Percentiles rank a stretch among this genome's conserved stretches.
phyloP scores from a whole-genome alignment of 345 rosid genomes.

The Nephelium lappaceum region DNA sequence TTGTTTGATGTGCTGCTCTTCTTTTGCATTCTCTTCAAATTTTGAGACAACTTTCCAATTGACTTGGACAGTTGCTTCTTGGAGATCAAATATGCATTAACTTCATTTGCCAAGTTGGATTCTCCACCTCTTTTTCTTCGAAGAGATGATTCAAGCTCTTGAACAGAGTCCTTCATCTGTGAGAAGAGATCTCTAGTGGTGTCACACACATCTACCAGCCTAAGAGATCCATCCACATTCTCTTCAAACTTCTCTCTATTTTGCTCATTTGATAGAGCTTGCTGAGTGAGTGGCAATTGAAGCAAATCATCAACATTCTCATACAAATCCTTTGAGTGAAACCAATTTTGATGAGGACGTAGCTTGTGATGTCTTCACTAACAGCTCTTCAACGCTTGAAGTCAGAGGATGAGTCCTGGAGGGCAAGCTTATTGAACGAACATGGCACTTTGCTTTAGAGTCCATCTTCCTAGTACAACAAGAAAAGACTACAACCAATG shows the following conservation, averaged over 20 bases:
- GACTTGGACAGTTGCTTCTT: constrained; percentile 17
- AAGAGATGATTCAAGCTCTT: neutral
- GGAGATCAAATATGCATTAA: constrained; percentile 7
- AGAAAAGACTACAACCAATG: neutral
- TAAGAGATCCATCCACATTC: constrained; percentile 31
- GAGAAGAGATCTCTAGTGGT: neutral
- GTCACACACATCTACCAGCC: constrained; percentile 18
- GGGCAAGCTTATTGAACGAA: constrained; percentile 32
- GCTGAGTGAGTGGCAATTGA: constrained; percentile 20
- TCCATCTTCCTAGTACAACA: neutral
- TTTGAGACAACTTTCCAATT: neutral
- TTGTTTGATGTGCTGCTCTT: too few species aligned
- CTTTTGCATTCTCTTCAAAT: neutral
- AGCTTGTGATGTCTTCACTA: constrained; percentile 20
- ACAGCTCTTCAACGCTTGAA: constrained; percentile 19
- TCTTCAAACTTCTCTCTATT: neutral
- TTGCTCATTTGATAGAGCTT: constrained; percentile 9
- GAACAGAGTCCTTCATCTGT: neutral
- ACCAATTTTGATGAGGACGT: constrained; percentile 20
- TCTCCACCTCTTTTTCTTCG: neutral
- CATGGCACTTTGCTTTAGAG: constrained; percentile 15
- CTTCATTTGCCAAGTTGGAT: constrained; percentile 8
- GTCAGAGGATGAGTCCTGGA: constrained; percentile 26
- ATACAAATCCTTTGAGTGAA: constrained; percentile 21
- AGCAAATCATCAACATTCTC: constrained; percentile 23